Evolutionary conservation across 352 stramenopile genomes (phyloP).

Genomic region (Phytopythium delawarense): DNA sequence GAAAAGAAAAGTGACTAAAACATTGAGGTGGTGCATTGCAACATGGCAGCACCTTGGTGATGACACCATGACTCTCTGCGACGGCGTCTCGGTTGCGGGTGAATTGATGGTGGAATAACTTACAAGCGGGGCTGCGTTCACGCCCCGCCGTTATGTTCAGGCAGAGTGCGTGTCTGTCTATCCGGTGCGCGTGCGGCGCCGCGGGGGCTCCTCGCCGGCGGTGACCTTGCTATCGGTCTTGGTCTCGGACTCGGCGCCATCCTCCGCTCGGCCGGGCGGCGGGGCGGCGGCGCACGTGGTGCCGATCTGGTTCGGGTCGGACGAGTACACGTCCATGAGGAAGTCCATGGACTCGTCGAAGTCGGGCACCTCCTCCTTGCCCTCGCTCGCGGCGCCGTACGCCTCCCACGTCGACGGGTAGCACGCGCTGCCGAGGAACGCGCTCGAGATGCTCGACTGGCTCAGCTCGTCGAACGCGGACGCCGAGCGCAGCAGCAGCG

Average conservation of each 20-base stretch:
- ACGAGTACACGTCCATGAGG: conserved; percentile 69
- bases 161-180: not conserved
- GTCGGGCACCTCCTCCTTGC: conserved; percentile 35
- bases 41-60: too few relatives aligned
- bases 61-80: too few relatives aligned
- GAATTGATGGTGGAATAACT: not conserved
- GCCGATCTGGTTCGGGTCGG: conserved; percentile 39
- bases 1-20: not conserved
- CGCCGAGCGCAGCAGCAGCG: conserved; percentile 15
- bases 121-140: not conserved
- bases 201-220: too few relatives aligned
- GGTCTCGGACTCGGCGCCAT: too few relatives aligned
- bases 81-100: too few relatives aligned
- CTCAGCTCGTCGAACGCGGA: conserved; percentile 37
- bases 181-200: not conserved
- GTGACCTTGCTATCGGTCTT: too few relatives aligned
- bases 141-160: not conserved
- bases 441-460: conserved; percentile 34
- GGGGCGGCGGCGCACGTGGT: conserved; percentile 5
- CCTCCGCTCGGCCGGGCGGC: conserved; percentile 2
- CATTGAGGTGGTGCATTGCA: too few relatives aligned
- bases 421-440: conserved; percentile 28
- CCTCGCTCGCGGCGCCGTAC: conserved; percentile 9
- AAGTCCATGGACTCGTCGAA: conserved; percentile 84
- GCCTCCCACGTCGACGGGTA: conserved; percentile 29